These are phyloP conservation scores for Harringtonia aguacate DNA, from an alignment of 2,329 filamentous ascomycete genomes.

Conservation along the genomic window DNA sequence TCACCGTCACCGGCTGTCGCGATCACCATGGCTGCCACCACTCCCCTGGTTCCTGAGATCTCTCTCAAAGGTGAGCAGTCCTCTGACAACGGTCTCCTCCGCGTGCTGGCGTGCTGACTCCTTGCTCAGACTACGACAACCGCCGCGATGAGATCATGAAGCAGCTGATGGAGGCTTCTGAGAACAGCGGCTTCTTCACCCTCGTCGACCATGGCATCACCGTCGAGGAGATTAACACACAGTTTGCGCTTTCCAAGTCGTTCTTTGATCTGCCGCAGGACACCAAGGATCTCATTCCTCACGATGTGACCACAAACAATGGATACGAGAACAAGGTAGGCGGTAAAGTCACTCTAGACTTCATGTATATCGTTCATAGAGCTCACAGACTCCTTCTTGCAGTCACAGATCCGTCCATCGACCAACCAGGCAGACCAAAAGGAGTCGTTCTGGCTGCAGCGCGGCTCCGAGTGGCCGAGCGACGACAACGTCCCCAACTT, in stretches of 20 bases:
- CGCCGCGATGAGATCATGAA: constrained; percentile 40
- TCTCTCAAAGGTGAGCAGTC: no score
- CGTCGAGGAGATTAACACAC: constrained; percentile 32
- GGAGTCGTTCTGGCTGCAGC: background rate
- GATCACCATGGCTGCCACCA: no score
- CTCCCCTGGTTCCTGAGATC: no score
- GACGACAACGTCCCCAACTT: background rate
- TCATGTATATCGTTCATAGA: background rate
- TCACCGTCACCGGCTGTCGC: no score
- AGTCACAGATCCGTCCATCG: background rate
- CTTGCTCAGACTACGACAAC: constrained; percentile 29
- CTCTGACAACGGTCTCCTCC: no score
- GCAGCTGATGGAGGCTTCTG: constrained; percentile 38
- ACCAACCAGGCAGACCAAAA: background rate
- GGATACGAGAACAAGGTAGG: constrained; percentile 1
- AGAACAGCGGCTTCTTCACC: constrained; percentile 48
- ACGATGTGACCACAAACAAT: background rate
- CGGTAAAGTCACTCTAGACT: background rate
- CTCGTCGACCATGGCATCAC: constrained; percentile 35
- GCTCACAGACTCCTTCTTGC: no score
- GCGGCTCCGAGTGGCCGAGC: background rate
- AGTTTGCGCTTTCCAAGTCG: constrained; percentile 22
- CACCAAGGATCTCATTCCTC: constrained; percentile 25
- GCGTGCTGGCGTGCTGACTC: no score
- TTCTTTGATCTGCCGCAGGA: constrained; percentile 44